Conservation (phyloP, 2,329 filamentous ascomycete genomes). For the Mariannaea elegans region DNA sequence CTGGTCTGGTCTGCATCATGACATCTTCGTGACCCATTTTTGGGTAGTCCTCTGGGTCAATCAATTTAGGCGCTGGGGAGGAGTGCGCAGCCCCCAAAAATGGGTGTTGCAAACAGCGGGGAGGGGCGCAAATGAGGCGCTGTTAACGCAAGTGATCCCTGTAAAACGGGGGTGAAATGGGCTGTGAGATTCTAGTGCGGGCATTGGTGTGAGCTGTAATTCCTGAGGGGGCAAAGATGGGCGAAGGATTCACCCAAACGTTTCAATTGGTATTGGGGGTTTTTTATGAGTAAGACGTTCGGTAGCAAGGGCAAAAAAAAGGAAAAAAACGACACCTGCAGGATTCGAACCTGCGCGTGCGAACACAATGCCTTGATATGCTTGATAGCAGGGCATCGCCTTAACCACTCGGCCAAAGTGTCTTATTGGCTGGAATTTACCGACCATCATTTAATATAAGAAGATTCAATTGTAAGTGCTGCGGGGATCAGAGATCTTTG, state of each 20-base stretch:
- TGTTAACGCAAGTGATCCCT: neutral
- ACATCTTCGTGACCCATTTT: no score
- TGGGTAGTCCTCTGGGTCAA: no score
- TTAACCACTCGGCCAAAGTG: constrained; percentile 19
- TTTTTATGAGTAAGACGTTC: neutral
- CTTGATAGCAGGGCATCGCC: constrained; percentile 16
- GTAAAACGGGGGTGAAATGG: no score
- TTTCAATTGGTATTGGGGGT: no score
- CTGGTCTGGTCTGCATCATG: neutral
- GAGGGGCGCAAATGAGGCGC: constrained; percentile 3
- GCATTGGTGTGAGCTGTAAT: no score
- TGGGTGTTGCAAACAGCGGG: neutral
- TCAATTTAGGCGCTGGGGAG: no score
- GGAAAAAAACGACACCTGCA: constrained; percentile 8
- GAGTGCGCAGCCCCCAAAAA: constrained; percentile 1
- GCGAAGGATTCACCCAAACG: no score
- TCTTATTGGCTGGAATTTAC: neutral
- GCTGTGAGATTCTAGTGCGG: no score
- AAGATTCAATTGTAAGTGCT: no score
- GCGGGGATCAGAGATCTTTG: no score
- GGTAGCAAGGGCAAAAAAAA: neutral
- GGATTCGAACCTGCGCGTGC: constrained; percentile 18
- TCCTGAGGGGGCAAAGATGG: neutral
- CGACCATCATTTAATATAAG: no score
- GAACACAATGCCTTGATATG: constrained; percentile 17